Base-by-base conservation (phyloP, 1,284 basidiomycete genomes). In the Sanghuangporus baumii region DNA sequence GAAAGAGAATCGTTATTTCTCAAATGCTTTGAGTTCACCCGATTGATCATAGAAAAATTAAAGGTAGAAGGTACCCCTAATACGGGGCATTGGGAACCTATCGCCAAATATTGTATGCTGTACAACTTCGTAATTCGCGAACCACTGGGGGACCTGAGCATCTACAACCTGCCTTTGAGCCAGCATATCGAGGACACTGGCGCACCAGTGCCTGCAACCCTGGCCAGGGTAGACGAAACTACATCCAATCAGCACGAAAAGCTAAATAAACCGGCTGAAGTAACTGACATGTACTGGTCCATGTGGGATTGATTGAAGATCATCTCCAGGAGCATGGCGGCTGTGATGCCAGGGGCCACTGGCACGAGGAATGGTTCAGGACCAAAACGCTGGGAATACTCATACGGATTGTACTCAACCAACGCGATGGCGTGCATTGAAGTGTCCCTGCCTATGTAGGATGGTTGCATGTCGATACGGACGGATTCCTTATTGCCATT, bases 21-120 rank as follows among this genome's bases (percentile, higher is more conserved):
- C 26, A 31, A 31, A 5, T 5, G 26, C 26, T 31, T 31, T 31
- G 23, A 23, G 23, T 23, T 2, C 23, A 23, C 23, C 23, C 23
- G 23, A 23, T 23, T 23, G 23, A 23, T 1, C 23, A 23, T 23
- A 23, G 23, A 23, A 31, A 31, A 31, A 26, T 26, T 26, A 31
- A 31, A 31, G 3, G 3, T 31, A 31, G 26, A 31, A 31, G 69
- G 37, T 75, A 73, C 57, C 73, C 73, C 0, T 57, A 50, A 9
- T 74, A 69, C 68, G 72, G 72, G 51, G 74, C 74, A 59, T 40
- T 14, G 43, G 43, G 16, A 46, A 46, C 43, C 1, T 46, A 2
- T 6, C 16, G 20, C 12, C 12, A 46, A 46, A n/a, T 18, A n/a
- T 46, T n/a, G 7, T 46, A 46, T 46, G 43, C 43, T 46, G 16